Percentiles rank a stretch among this genome's conserved stretches.
Conservation (phyloP, 2,329 filamentous ascomycete genomes). For the Claviceps sp. region DNA sequence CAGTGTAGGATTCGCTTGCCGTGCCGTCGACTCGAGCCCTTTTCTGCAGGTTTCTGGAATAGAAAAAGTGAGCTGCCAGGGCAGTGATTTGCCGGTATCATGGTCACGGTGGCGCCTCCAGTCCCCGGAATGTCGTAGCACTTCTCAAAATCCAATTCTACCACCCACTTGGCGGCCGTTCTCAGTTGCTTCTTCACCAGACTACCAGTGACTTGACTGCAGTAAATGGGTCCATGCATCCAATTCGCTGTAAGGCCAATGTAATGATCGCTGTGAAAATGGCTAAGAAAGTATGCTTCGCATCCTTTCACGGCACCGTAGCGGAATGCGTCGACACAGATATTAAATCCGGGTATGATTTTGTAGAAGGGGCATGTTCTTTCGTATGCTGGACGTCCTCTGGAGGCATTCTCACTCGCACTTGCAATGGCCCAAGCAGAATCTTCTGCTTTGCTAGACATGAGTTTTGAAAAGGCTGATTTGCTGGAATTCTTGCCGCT, state of each 20-base stretch:
- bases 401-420: conserved; percentile 60
- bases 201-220: conserved; percentile 83
- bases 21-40: conserved; percentile 39
- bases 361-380: conserved; percentile 98
- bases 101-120: conserved; percentile 64
- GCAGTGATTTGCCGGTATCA: conserved; percentile 95
- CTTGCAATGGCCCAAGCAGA: conserved; percentile 81
- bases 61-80: conserved; percentile 89
- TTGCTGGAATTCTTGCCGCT: conserved; percentile 21
- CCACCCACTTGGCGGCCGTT: conserved; percentile 75
- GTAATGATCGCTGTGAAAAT: conserved; percentile 98
- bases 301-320: conserved; percentile 90
- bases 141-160: conserved; percentile 74
- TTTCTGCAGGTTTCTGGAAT: conserved; percentile 65
- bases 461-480: conserved; percentile 84
- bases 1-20: conserved; percentile 81
- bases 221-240: conserved; percentile 92
- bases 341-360: conserved; percentile 83
- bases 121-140: conserved; percentile 69
- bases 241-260: conserved; percentile 79
- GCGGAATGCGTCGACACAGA: conserved; percentile 90
- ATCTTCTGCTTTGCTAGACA: conserved; percentile 85
- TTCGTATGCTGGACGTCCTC: conserved; percentile 76
- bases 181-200: conserved; percentile 75
- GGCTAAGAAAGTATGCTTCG: conserved; percentile 89